phyloP scores from a whole-genome alignment of 306 rosid species.

The Carpinus fangiana region DNA sequence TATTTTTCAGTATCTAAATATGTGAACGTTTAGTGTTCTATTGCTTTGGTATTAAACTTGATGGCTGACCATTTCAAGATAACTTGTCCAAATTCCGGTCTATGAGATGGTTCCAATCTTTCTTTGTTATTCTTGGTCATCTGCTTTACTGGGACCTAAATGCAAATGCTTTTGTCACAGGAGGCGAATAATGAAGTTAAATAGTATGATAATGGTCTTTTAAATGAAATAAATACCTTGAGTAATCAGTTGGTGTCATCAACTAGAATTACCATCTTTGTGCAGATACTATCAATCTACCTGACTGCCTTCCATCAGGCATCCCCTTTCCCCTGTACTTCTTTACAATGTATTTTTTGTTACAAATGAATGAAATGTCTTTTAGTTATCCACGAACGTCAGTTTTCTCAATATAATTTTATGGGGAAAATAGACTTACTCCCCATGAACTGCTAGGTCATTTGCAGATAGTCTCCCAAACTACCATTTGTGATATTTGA shows the following conservation, averaged over 20 bases:
- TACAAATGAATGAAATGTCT: neutral
- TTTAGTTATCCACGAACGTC: neutral
- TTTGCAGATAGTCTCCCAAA: too few relatives aligned
- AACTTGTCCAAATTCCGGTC: conserved; percentile 3
- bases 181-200: neutral
- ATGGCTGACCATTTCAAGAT: conserved; percentile 1
- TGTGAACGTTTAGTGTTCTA: conserved; percentile 6
- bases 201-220: neutral
- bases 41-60: neutral
- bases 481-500: too few relatives aligned
- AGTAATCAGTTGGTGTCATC: neutral
- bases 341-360: neutral
- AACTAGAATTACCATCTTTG: neutral
- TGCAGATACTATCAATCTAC: neutral
- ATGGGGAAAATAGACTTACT: too few relatives aligned
- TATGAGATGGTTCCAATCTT: conserved; percentile 6
- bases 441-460: too few relatives aligned
- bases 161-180: neutral
- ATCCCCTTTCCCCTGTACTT: neutral
- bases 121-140: conserved; percentile 2
- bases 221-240: neutral
- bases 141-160: neutral
- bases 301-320: neutral
- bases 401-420: neutral
- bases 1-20: conserved; percentile 18